Conservation (phyloP, 352 stramenopile genomes). For the Aphanomyces stellatus region DNA sequence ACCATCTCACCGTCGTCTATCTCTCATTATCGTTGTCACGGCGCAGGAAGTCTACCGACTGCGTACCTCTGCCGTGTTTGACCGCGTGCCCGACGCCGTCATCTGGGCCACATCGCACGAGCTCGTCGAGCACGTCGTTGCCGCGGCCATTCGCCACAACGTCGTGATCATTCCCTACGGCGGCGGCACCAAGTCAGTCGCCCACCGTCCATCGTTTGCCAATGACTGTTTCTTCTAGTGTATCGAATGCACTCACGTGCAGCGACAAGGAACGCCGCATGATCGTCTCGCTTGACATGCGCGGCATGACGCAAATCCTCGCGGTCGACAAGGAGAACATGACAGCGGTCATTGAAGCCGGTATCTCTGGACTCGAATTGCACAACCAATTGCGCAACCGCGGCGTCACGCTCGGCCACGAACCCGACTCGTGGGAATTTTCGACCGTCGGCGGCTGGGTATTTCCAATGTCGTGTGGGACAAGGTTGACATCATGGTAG, state of each 20-base stretch:
- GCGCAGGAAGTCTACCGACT: conserved; percentile 44
- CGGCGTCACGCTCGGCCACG: conserved; percentile 87
- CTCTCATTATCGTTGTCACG: background rate
- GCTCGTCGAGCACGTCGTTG: conserved; percentile 80
- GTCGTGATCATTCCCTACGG: conserved; percentile 93
- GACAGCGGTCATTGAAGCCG: conserved; percentile 75
- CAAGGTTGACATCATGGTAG: background rate
- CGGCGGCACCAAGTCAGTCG: conserved; percentile 87
- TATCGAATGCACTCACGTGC: conserved; percentile 57
- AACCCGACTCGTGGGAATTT: conserved; percentile 92
- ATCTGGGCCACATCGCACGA: conserved; percentile 78
- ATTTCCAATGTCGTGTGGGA: background rate
- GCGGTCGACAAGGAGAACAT: conserved; percentile 82
- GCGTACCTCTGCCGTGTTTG: conserved; percentile 32
- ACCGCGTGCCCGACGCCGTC: conserved; percentile 85
- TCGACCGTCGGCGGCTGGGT: conserved; percentile 88
- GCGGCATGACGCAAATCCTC: conserved; percentile 72
- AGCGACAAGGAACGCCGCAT: conserved; percentile 60
- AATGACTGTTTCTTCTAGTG: conserved; percentile 20
- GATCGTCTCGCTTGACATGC: conserved; percentile 93
- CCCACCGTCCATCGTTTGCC: conserved; percentile 18
- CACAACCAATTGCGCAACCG: conserved; percentile 74
- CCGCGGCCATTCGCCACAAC: conserved; percentile 43
- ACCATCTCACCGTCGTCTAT: background rate
- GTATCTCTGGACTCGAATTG: conserved; percentile 86